Evolutionary conservation across 2,329 filamentous ascomycete species (phyloP), one percentile per base, ranked within the genome.

Genomic region (Fonsecaea nubica): DNA sequence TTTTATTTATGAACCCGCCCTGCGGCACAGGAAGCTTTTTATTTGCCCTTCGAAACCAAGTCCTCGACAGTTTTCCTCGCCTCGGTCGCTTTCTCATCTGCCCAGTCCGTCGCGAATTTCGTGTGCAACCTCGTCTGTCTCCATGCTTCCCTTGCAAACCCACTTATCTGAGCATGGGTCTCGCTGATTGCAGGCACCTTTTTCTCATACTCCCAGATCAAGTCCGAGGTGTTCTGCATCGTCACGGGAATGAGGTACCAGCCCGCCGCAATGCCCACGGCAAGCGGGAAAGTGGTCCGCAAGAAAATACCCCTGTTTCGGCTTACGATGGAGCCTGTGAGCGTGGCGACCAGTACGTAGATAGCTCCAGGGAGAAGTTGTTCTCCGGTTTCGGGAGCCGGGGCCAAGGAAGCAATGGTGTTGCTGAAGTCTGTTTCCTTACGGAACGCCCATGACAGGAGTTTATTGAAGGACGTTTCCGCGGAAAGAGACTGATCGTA

Each of bases 141-240:
- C 82, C 89, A 87, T 65, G 90, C 89, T 76, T 89, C 85, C 77
- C 87, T 83, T 68, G 93, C 83, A 54, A 88, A 84, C 74, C 92
- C 87, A 68, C 90, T 88, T 60, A 91, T 83, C 75, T 85, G 82
- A 68, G 94, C 74, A 81, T 99, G 95, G 64, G 91, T 87, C 73
- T 97, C 89, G 18, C 92, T 90, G 62, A 99, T 78, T 18, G 86
- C 90, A 4, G 95, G 95, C 76, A 93, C 91, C 75, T 86, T 88
- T 85, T 96, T 87, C 88, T 99, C 95, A 78, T 95, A 99, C 77
- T 87, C 89, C 95, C 95, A 99, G 54, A 90, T 82, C 76, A 98
- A 83, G 76, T 94, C 89, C 52, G 90, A 89, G 33, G 96, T 88
- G 80, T 99, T 99, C 78, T 87, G 84, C 86, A 93, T 96, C 50